Percentiles rank a stretch among this genome's conserved stretches.
These are phyloP conservation scores for Ceriops tagal DNA, from an alignment of 345 rosid genomes.

Conservation along the genomic window DNA sequence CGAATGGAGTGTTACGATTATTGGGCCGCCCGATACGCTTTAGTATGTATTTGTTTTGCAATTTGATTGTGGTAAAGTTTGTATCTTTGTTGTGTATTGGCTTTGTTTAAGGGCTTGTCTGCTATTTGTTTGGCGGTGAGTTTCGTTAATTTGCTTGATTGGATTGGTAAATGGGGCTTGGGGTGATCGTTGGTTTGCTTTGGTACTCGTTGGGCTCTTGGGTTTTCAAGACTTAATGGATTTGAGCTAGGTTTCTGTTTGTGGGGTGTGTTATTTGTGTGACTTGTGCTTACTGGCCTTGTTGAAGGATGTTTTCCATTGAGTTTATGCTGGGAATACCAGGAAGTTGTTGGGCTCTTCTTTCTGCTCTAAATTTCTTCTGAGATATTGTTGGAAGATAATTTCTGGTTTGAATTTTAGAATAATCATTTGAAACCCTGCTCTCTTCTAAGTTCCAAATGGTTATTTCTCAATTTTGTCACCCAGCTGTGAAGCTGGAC, in stretches of 20 bases:
- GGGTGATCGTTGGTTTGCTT: not conserved
- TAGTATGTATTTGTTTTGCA: constrained; percentile 43
- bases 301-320: not conserved
- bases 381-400: not conserved
- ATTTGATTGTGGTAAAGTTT: not conserved
- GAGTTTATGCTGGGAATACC: not conserved
- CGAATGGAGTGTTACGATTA: constrained; percentile 92
- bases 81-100: not conserved
- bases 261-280: not conserved
- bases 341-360: not conserved
- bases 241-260: constrained; percentile 6
- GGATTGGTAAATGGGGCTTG: not conserved
- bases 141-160: not conserved
- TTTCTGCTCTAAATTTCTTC: not conserved
- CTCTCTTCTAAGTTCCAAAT: not conserved
- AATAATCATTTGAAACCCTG: too few relatives aligned
- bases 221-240: not conserved
- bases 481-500: not conserved
- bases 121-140: not conserved
- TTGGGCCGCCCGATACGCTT: constrained; percentile 96
- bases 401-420: not conserved
- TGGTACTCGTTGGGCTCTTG: not conserved
- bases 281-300: not conserved
- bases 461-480: not conserved
- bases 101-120: not conserved